A percentile compares a stretch with the other conserved stretches of the same genome.
phyloP scores from a whole-genome alignment of 768 basidiomycete genomes.

The Gelatoporia subvermispora region DNA sequence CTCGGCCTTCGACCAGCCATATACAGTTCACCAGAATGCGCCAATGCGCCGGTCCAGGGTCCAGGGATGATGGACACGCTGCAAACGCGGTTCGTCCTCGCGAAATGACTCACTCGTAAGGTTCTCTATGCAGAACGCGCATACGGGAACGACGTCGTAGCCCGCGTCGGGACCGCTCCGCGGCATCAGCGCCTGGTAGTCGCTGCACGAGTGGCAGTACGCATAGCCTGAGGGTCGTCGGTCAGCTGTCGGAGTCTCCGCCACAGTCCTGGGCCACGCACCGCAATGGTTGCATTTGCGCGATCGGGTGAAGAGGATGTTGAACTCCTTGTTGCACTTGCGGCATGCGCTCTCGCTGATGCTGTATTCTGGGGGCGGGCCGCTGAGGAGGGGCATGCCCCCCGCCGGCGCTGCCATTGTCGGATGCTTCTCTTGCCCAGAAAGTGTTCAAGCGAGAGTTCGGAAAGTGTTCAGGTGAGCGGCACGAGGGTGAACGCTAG shows the following conservation, averaged over 20 bases:
- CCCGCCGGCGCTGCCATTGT: background rate
- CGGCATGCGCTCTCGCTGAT: constrained; percentile 43
- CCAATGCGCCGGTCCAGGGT: too few species aligned
- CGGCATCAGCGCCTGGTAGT: constrained; percentile 79
- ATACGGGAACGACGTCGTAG: constrained; percentile 63
- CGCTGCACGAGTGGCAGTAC: constrained; percentile 71
- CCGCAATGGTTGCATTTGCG: constrained; percentile 75
- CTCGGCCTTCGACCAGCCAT: too few species aligned
- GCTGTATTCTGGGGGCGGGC: constrained; percentile 45
- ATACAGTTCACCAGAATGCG: too few species aligned
- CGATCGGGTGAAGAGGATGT: constrained; percentile 56
- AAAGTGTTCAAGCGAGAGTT: too few species aligned
- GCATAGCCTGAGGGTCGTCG: constrained; percentile 45
- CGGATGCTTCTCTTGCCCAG: too few species aligned
- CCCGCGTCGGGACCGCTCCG: constrained; percentile 45
- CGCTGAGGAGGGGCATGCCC: constrained; percentile 70
- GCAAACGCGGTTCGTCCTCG: too few species aligned
- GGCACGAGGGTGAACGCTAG: too few species aligned
- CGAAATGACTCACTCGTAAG: constrained; percentile 57
- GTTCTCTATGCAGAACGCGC: constrained; percentile 69
- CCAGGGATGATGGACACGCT: too few species aligned
- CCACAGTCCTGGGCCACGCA: constrained; percentile 26
- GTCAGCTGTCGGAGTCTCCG: background rate
- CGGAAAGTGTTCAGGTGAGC: too few species aligned
- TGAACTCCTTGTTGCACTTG: constrained; percentile 74